phyloP scores from a whole-genome alignment of 768 basidiomycete species.

The Lanmaoa rubissima region DNA sequence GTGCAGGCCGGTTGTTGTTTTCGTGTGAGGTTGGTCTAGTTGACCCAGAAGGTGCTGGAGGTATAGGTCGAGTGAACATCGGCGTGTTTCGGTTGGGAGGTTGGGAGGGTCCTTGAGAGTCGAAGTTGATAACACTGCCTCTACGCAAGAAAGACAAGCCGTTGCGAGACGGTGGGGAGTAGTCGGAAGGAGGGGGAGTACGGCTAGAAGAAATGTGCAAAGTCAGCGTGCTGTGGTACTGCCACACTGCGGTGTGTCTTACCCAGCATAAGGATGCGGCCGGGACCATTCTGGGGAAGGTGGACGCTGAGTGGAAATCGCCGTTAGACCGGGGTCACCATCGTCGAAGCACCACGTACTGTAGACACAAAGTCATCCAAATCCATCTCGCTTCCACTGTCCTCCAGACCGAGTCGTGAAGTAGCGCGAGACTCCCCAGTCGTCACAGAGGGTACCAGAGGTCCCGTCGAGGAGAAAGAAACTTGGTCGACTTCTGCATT shows the following conservation, averaged over 20 bases:
- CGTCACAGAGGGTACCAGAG: not conserved
- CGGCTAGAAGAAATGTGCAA: slow-evolving; percentile 10
- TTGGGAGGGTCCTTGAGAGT: slow-evolving; percentile 11
- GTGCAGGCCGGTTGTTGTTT: slow-evolving; percentile 8
- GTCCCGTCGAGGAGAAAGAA: slow-evolving; percentile 11
- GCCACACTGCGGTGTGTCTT: not conserved
- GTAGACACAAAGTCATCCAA: slow-evolving; percentile 18
- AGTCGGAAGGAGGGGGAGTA: slow-evolving; percentile 26
- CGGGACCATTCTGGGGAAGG: slow-evolving; percentile 27
- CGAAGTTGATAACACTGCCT: not conserved
- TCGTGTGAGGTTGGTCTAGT: slow-evolving; percentile 14
- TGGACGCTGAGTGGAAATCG: slow-evolving; percentile 16
- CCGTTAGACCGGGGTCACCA: slow-evolving; percentile 4
- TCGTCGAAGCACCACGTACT: slow-evolving; percentile 3
- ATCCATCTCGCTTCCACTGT: slow-evolving; percentile 31
- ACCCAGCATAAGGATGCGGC: slow-evolving; percentile 28
- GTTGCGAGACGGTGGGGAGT: slow-evolving; percentile 20
- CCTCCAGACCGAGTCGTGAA: slow-evolving; percentile 18
- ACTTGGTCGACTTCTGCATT: slow-evolving; percentile 24
- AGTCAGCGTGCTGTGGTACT: not conserved
- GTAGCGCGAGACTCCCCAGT: slow-evolving; percentile 11
- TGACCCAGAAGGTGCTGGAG: slow-evolving; percentile 5
- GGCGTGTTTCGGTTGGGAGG: slow-evolving; percentile 11
- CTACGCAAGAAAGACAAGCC: slow-evolving; percentile 17
- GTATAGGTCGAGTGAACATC: slow-evolving; percentile 8